Conservation (phyloP, 2,329 filamentous ascomycete genomes). For the Leptodontidium sp. region DNA sequence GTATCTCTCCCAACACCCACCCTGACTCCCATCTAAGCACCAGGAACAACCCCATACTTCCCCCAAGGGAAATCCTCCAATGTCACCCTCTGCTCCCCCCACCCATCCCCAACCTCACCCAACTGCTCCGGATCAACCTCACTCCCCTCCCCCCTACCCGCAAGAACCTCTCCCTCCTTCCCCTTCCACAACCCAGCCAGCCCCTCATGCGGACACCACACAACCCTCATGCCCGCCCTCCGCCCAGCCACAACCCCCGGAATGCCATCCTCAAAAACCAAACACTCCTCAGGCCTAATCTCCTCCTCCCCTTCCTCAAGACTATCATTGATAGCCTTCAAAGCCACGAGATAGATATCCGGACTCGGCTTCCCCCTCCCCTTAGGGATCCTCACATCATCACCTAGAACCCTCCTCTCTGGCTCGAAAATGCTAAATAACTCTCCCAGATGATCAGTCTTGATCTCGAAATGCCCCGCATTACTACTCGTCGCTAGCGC, state of each 20-base stretch:
- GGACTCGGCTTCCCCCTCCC: conserved; percentile 91
- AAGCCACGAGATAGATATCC: conserved; percentile 90
- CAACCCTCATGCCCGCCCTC: conserved; percentile 90
- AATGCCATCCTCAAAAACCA: conserved; percentile 95
- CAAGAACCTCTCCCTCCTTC: conserved; percentile 81
- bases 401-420: conserved; percentile 78
- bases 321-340: conserved; percentile 82
- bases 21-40: conserved; percentile 5
- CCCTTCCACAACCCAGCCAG: conserved; percentile 79
- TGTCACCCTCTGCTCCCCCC: conserved; percentile 62
- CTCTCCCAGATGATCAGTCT: conserved; percentile 57
- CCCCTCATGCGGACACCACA: conserved; percentile 88
- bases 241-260: conserved; percentile 90
- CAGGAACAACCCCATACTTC: conserved; percentile 62
- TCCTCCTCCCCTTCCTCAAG: conserved; percentile 67
- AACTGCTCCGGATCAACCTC: conserved; percentile 56
- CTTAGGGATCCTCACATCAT: conserved; percentile 77
- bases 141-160: conserved; percentile 65
- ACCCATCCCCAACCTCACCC: conserved; percentile 65
- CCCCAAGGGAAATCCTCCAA: conserved; percentile 65
- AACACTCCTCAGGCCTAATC: conserved; percentile 84
- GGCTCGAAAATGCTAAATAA: conserved; percentile 71
- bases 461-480: conserved; percentile 51
- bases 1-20: neutral
- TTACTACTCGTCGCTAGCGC: conserved; percentile 82